Evolutionary conservation across 2,329 filamentous ascomycete genomes (phyloP).

Genomic region (Colletotrichum sp.): DNA sequence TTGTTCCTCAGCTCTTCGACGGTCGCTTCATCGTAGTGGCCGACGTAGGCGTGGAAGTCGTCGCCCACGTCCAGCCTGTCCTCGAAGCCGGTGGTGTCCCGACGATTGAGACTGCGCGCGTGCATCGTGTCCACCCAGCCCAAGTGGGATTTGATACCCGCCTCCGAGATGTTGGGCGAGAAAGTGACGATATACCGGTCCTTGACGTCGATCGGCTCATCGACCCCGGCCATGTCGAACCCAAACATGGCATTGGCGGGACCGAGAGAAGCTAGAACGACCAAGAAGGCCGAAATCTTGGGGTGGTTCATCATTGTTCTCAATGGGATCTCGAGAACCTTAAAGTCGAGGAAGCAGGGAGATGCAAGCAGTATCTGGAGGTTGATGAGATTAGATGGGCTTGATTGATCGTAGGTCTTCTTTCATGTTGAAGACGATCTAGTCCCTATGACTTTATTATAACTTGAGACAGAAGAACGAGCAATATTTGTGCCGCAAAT

Average conservation of each 20-base stretch:
- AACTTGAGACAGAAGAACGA: not conserved
- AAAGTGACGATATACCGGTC: not conserved
- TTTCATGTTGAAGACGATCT: not conserved
- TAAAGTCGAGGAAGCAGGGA: not conserved
- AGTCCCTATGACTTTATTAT: fast-evolving
- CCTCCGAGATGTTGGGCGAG: conserved; percentile 27
- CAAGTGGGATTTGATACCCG: conserved; percentile 38
- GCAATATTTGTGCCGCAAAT: not conserved
- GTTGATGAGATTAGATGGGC: fast-evolving
- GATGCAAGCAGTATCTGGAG: not conserved
- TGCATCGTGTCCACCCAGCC: conserved; percentile 38
- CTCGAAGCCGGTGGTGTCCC: conserved; percentile 41
- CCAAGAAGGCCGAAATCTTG: not conserved
- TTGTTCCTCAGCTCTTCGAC: conserved; percentile 41
- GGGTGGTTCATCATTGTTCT: not conserved
- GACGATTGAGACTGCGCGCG: conserved; percentile 36
- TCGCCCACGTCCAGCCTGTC: conserved; percentile 39
- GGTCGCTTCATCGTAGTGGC: conserved; percentile 46
- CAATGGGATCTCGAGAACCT: not conserved
- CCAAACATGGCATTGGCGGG: not conserved
- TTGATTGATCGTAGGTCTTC: not conserved
- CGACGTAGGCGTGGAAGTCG: conserved; percentile 45
- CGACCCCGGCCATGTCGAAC: not conserved
- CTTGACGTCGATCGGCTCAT: not conserved
- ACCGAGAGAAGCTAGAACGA: not conserved